Base-by-base conservation (phyloP, 192 early-diverging fungal genomes). In the Rhizophagus clarus region DNA sequence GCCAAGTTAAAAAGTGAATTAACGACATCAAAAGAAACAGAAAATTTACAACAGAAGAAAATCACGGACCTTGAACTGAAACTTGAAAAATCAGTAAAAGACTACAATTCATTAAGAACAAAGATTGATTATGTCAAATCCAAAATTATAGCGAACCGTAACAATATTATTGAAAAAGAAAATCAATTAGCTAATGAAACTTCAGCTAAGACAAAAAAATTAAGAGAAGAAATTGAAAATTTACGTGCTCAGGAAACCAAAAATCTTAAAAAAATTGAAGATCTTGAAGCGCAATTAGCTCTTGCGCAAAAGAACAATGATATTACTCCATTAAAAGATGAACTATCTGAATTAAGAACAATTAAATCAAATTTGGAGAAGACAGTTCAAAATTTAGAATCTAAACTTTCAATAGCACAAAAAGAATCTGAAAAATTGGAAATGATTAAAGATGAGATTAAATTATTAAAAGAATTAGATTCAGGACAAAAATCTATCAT, bases 111-210 rank as follows among this genome's bases (percentile, higher is more conserved):
- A 0, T 70, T 70, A 70, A 17, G 32, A 6, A 31, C 45, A 26
- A 51, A 74, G 20, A 51, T 74, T 61, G 73, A 74, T 37, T 28
- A n/a, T n/a, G 8, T 74, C 10, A 74, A 74, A 61, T 51, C 73
- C 10, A 29, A 37, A 42, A 40, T 10, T 12, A 1, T 67, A 28
- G 28, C 6, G 8, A 28, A 67, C 4, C 31, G 31, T 8, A 40
- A 70, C 12, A 29, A 70, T n/a, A 42, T 34, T 20, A 6, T 40
- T 24, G 10, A 32, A 12, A 22, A 12, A 10, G 32, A 70, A 70
- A n/a, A 32, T 24, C 31, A 70, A 70, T 40, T 42, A 70, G 32
- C 22, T 42, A 70, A 40, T 42, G 15, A n/a, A 34, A 22, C 10
- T 45, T 70, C 37, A 42, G 20, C 4, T 8, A n/a, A n/a, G 3